A percentile compares a stretch with the other conserved stretches of the same genome.
Conservation (phyloP, 306 rosid species). For the Gastrolobium villosum region DNA sequence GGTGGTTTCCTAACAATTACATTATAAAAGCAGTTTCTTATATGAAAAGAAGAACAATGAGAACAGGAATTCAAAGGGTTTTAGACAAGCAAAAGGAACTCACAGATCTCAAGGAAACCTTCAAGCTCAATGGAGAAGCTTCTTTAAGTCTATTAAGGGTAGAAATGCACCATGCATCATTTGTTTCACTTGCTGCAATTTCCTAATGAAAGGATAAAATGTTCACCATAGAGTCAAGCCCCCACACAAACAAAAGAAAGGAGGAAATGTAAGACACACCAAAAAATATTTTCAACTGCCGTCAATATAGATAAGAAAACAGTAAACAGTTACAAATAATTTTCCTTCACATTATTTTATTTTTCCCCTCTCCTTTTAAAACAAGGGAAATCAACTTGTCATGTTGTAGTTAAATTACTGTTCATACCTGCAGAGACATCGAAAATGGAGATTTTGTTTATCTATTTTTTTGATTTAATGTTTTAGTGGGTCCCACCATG, state of each 20-base stretch:
- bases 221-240: slow-evolving; percentile 14
- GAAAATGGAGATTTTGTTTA: too few relatives aligned
- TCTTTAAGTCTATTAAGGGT: slow-evolving; percentile 77
- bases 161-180: slow-evolving; percentile 81
- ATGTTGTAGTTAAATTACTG: too few relatives aligned
- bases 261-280: slow-evolving; percentile 20
- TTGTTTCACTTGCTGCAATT: slow-evolving; percentile 70
- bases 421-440: too few relatives aligned
- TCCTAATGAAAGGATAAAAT: slow-evolving; percentile 54
- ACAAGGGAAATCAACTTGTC: too few relatives aligned
- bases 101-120: slow-evolving; percentile 93
- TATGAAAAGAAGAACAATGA: slow-evolving; percentile 15
- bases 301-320: neutral
- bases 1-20: neutral
- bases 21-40: slow-evolving; percentile 9
- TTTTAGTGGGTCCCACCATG: too few relatives aligned
- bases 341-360: slow-evolving; percentile 4
- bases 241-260: slow-evolving; percentile 1
- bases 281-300: slow-evolving; percentile 32
- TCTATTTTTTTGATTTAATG: too few relatives aligned
- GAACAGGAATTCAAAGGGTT: slow-evolving; percentile 11
- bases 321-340: neutral
- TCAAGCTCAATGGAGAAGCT: slow-evolving; percentile 91
- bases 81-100: slow-evolving; percentile 50
- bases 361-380: neutral